Base-by-base conservation (phyloP, 2,329 filamentous ascomycete species). In the Hypomyces rosellus region DNA sequence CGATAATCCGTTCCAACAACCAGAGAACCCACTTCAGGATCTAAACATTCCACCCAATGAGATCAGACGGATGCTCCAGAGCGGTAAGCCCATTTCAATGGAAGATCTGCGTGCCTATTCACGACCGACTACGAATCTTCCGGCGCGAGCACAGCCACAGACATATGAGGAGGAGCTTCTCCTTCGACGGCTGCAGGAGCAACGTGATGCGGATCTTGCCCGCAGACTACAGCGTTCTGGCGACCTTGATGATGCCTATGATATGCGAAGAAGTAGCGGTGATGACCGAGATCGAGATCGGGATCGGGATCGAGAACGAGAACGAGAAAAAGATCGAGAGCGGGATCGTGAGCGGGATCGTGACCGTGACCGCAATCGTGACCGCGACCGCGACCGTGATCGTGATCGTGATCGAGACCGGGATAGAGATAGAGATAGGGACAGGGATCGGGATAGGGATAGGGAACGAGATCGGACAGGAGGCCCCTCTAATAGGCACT, bases 81-180 rank as follows among this genome's bases (percentile, higher is more conserved):
- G 18, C 14, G 50, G 39, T 20, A 46, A 45, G 18, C 43, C 42
- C 7, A 50, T 36, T 36, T 50, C 51, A 1, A 53, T 53, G 51
- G 47, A 53, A 22, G 47, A 50, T 14, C n/a, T 53, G 43, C 43
- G 48, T 39, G 25, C 51, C 3, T 53, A 50, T 39, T 44, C 48
- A 11, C 46, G 51, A 30, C 51, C 51, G 8, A 44, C 43, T n/a
- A 40, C 48, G 5, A 41, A 61, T 43, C 58, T 54, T 49, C 56
- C 61, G 2, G 52, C 57, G 15, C 60, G 60, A 12, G 54, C 59
- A 33, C 60, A 58, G 14, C 55, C 60, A 6, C 58, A 57, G 11
- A 58, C 57, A 13, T 74, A 77, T 55, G 75, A 79, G 14, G 75
- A 78, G 50, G 74, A 77, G 48, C 59, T 71, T 22, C 67, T 74